phyloP scores from a whole-genome alignment of 805 yeast species.

The Saccharomycopsis malanga region DNA sequence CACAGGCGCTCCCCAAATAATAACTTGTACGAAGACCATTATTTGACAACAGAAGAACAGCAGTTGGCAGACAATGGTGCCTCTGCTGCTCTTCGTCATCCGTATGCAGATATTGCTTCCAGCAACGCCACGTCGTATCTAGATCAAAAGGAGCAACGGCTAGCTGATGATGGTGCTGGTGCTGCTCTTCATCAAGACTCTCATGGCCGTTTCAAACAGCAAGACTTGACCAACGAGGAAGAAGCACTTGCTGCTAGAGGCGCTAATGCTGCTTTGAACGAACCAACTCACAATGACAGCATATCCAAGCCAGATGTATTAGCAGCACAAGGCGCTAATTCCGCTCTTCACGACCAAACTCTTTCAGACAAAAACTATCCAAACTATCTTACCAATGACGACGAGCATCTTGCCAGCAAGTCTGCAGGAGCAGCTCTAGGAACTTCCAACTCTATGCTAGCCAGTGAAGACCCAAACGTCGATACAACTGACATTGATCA shows the following conservation, averaged over 20 bases:
- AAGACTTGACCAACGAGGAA: background rate
- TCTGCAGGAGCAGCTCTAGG: slow-evolving; percentile 7
- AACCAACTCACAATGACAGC: too few relatives aligned
- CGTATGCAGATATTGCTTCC: background rate
- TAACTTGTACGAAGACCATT: too few relatives aligned
- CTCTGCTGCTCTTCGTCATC: background rate
- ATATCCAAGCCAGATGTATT: background rate
- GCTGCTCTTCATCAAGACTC: slow-evolving; percentile 1
- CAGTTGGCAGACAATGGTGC: background rate
- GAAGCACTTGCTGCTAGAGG: background rate
- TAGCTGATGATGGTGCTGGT: background rate
- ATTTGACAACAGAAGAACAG: background rate
- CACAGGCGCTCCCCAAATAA: too few relatives aligned
- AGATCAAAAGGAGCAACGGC: background rate
- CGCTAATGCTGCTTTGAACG: slow-evolving; percentile 5
- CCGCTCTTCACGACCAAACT: slow-evolving; percentile 4
- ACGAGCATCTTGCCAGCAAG: slow-evolving; percentile 2
- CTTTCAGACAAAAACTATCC: background rate
- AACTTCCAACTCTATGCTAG: background rate
- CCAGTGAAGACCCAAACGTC: background rate
- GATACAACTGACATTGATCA: background rate
- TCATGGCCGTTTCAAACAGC: too few relatives aligned
- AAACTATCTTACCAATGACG: background rate
- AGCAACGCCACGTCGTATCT: background rate
- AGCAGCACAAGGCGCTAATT: slow-evolving; percentile 1